A percentile compares a stretch with the other conserved stretches of the same genome.
Conservation (phyloP, 2,329 filamentous ascomycete genomes). For the Fusarium veterinarium region DNA sequence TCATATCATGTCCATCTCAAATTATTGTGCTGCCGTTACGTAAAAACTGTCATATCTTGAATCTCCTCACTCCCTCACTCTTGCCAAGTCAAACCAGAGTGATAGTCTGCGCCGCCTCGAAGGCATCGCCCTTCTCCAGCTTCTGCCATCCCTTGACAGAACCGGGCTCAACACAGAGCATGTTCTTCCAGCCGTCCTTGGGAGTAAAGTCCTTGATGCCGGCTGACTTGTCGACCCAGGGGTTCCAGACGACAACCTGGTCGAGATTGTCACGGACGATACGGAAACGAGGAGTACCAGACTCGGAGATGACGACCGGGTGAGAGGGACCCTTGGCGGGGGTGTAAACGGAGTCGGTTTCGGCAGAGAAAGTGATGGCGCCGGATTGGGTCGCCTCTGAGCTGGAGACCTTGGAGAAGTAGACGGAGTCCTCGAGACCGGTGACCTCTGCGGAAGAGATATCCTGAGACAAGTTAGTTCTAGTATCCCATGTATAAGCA, state of each 20-base stretch:
- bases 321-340: slow-evolving; percentile 70
- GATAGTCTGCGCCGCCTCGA: slow-evolving; percentile 71
- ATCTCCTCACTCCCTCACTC: slow-evolving; percentile 1
- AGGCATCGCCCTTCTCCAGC: slow-evolving; percentile 80
- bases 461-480: slow-evolving; percentile 66
- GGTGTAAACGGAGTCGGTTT: slow-evolving; percentile 91
- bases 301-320: slow-evolving; percentile 70
- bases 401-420: slow-evolving; percentile 84
- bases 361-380: slow-evolving; percentile 75
- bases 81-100: slow-evolving; percentile 47
- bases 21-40: slow-evolving; percentile 29
- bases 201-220: slow-evolving; percentile 89
- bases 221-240: slow-evolving; percentile 87
- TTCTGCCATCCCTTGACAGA: slow-evolving; percentile 84
- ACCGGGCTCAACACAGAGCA: slow-evolving; percentile 95
- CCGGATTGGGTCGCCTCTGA: slow-evolving; percentile 73
- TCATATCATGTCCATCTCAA: slow-evolving; percentile 30
- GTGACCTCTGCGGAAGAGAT: slow-evolving; percentile 78
- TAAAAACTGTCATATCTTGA: slow-evolving; percentile 35
- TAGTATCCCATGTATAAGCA: neutral
- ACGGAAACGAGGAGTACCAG: slow-evolving; percentile 73
- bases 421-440: slow-evolving; percentile 80
- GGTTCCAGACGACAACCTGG: slow-evolving; percentile 97
- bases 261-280: slow-evolving; percentile 85
- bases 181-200: slow-evolving; percentile 89